Conservation (phyloP, 2,329 filamentous ascomycete species). For the Penicillium oxalicum region DNA sequence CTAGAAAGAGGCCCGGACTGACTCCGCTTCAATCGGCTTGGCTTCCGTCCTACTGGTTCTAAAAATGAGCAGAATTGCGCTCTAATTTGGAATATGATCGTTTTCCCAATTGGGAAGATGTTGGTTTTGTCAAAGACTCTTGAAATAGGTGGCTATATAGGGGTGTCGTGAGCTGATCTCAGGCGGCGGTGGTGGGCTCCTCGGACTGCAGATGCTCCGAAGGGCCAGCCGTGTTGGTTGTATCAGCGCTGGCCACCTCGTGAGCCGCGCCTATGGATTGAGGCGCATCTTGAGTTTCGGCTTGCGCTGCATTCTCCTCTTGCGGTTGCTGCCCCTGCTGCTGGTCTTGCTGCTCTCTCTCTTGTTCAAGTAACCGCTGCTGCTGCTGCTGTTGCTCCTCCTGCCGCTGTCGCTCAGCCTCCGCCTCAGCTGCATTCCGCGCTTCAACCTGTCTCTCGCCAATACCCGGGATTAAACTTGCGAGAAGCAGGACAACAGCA, state of each 20-base stretch:
- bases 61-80: no score
- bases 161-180: neutral
- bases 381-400: constrained; percentile 2
- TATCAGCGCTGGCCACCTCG: neutral
- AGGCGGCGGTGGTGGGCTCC: neutral
- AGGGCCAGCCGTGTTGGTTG: neutral
- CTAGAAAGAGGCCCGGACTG: no score
- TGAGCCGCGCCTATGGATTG: neutral
- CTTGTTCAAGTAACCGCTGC: constrained; percentile 2
- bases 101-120: no score
- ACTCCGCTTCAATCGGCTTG: no score
- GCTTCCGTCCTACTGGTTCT: no score
- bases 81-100: no score
- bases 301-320: neutral
- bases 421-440: constrained; percentile 47
- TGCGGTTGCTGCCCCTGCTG: constrained; percentile 5
- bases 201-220: neutral
- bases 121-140: no score
- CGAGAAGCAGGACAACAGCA: constrained; percentile 56
- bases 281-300: neutral
- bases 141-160: neutral
- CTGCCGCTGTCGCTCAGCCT: constrained; percentile 17
- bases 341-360: neutral
- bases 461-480: constrained; percentile 56
- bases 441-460: constrained; percentile 56